Conservation (phyloP, 2,329 filamentous ascomycete genomes). For the Colletotrichum navitas region DNA sequence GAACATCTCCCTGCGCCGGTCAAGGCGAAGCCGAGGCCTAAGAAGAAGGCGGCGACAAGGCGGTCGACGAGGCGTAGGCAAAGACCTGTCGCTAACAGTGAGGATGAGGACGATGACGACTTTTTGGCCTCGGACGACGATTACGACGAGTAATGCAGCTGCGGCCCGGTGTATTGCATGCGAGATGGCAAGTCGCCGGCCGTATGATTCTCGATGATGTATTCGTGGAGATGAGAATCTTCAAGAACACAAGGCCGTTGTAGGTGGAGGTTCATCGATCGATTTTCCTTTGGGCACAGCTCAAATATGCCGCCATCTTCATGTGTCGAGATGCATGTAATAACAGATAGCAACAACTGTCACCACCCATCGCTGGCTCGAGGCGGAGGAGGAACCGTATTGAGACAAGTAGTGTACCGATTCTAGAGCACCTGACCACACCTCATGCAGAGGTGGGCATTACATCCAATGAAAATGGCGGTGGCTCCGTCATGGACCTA, state of each 20-base stretch:
- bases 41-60: slow-evolving; percentile 24
- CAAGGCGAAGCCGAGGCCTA: slow-evolving; percentile 33
- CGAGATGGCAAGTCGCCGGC: not conserved
- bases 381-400: not conserved
- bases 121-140: slow-evolving; percentile 35
- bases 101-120: slow-evolving; percentile 37
- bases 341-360: not conserved
- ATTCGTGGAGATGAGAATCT: not conserved
- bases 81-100: slow-evolving; percentile 23
- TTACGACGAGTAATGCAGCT: slow-evolving; percentile 25
- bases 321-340: slow-evolving; percentile 7
- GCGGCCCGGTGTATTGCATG: not conserved
- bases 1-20: slow-evolving; percentile 26
- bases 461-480: slow-evolving; percentile 3
- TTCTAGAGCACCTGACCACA: slow-evolving; percentile 21
- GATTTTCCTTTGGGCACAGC: not conserved
- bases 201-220: not conserved
- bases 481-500: not conserved
- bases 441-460: not conserved
- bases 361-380: slow-evolving; percentile 14
- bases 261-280: not conserved
- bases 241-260: not conserved
- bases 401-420: slow-evolving; percentile 7
- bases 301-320: not conserved
- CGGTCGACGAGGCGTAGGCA: slow-evolving; percentile 34